phyloP scores from a whole-genome alignment of 495 filamentous ascomycete species.

The Emericellopsis terricola region DNA sequence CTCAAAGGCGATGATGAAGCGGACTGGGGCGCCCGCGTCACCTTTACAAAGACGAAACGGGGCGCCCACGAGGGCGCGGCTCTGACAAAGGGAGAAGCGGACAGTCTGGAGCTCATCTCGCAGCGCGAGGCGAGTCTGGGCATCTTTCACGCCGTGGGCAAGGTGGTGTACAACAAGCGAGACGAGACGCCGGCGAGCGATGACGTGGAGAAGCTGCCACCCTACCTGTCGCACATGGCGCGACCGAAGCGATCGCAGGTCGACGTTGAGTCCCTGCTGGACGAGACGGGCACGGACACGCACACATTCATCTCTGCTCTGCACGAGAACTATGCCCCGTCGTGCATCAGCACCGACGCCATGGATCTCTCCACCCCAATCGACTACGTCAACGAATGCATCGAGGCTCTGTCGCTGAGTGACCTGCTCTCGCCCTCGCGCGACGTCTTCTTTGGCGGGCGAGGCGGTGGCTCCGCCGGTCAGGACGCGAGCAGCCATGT shows the following conservation, averaged over 20 bases:
- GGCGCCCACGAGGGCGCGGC: conserved; percentile 30
- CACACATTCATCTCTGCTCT: conserved; percentile 80
- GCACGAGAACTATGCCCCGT: conserved; percentile 85
- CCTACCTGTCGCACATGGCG: conserved; percentile 39
- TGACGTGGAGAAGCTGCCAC: conserved; percentile 30
- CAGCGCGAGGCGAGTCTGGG: conserved; percentile 75
- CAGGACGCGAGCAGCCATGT: conserved; percentile 44
- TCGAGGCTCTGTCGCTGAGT: conserved; percentile 70
- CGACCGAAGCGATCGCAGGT: conserved; percentile 53
- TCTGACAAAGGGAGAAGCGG: conserved; percentile 52
- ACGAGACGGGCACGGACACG: conserved; percentile 79
- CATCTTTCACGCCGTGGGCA: conserved; percentile 92
- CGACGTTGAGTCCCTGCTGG: conserved; percentile 53
- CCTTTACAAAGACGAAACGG: conserved; percentile 42
- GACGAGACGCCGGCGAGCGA: conserved; percentile 18
- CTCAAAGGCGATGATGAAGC: conserved; percentile 47
- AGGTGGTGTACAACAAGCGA: conserved; percentile 87
- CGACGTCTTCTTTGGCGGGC: conserved; percentile 33
- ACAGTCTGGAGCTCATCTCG: conserved; percentile 54
- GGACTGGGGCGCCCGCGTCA: conserved; percentile 48
- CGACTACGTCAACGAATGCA: conserved; percentile 52
- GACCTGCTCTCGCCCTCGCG: conserved; percentile 55
- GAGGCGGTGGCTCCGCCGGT: conserved; percentile 24
- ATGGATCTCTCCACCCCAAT: conserved; percentile 32
- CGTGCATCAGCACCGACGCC: conserved; percentile 45